Evolutionary conservation across 495 filamentous ascomycete species (phyloP).

Genomic region (Xeromyces bisporus): DNA sequence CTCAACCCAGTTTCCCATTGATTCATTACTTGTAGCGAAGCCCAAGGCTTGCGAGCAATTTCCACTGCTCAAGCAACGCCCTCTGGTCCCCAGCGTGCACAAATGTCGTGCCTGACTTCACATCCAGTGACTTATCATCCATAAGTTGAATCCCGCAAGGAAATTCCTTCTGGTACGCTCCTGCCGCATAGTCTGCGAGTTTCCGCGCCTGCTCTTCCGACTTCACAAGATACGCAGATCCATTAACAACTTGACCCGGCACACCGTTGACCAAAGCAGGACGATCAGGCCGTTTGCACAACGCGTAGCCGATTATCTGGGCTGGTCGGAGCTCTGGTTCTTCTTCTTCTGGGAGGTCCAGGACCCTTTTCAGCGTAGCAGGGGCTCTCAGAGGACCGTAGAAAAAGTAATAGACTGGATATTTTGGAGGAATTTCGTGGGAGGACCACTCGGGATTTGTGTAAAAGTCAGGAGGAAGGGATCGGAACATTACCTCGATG

Average conservation of each 20-base stretch:
- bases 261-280: slow-evolving; percentile 8
- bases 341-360: slow-evolving; percentile 7
- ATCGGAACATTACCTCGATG: background rate
- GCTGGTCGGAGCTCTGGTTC: slow-evolving; percentile 7
- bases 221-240: slow-evolving; percentile 6
- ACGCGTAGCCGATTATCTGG: slow-evolving; percentile 6
- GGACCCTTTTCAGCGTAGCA: slow-evolving; percentile 5
- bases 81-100: slow-evolving; percentile 7
- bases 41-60: slow-evolving; percentile 7
- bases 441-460: slow-evolving; percentile 1
- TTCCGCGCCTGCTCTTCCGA: no score
- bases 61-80: slow-evolving; percentile 6
- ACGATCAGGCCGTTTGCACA: slow-evolving; percentile 12
- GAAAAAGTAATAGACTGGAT: slow-evolving; percentile 11
- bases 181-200: no score
- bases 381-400: slow-evolving; percentile 8
- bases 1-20: no score
- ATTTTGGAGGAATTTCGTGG: slow-evolving; percentile 1
- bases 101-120: slow-evolving; percentile 6
- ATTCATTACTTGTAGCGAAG: no score
- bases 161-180: no score
- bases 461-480: background rate
- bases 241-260: slow-evolving; percentile 6
- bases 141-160: no score
- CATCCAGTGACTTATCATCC: no score